A percentile compares a stretch with the other conserved stretches of the same genome.
Conservation (phyloP, 768 basidiomycete genomes). For the Lentinus tigrinus region DNA sequence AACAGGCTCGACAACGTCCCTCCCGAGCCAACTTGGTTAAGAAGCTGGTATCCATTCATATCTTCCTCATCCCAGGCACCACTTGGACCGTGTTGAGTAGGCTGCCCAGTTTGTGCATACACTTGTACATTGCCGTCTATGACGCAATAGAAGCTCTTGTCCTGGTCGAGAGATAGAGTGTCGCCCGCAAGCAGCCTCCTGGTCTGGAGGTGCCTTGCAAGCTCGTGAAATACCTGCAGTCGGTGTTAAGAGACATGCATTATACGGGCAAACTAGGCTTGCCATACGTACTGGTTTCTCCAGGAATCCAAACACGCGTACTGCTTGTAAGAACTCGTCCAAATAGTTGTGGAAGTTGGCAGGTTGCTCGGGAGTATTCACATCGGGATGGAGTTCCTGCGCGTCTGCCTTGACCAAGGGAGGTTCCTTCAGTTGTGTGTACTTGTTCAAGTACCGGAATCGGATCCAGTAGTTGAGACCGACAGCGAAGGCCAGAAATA, state of each 20-base stretch:
- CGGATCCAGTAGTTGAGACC: constrained; percentile 84
- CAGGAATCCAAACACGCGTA: constrained; percentile 95
- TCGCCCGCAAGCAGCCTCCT: constrained; percentile 95
- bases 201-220: constrained; percentile 94
- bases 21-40: constrained; percentile 95
- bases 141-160: constrained; percentile 97
- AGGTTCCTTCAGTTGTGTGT: constrained; percentile 74
- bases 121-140: constrained; percentile 98
- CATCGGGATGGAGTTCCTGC: constrained; percentile 88
- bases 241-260: not conserved
- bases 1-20: constrained; percentile 95
- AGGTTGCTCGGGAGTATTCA: constrained; percentile 70
- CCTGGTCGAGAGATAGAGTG: constrained; percentile 84
- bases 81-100: constrained; percentile 41
- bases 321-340: constrained; percentile 95
- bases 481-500: constrained; percentile 66
- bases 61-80: constrained; percentile 79
- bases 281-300: constrained; percentile 83
- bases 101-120: constrained; percentile 69
- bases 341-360: constrained; percentile 93
- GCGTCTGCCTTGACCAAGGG: constrained; percentile 81
- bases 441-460: constrained; percentile 75
- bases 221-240: constrained; percentile 88
- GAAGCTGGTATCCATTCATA: constrained; percentile 92
- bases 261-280: not conserved